phyloP scores from a whole-genome alignment of 495 filamentous ascomycete species.

The Parathielavia appendiculata region DNA sequence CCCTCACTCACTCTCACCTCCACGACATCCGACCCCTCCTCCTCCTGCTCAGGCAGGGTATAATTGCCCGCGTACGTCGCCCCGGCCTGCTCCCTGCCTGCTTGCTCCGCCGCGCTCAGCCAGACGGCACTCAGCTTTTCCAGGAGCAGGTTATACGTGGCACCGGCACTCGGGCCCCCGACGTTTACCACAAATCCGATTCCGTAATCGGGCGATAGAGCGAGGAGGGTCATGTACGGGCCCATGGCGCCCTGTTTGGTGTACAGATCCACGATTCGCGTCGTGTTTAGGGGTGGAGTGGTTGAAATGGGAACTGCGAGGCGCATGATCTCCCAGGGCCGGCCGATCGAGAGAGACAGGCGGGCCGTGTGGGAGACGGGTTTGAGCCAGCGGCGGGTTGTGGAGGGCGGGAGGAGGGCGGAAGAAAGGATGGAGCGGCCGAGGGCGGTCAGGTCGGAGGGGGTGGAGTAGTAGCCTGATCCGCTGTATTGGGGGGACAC shows the following conservation, averaged over 20 bases:
- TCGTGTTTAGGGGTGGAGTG: neutral
- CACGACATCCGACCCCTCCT: neutral
- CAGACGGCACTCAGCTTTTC: neutral
- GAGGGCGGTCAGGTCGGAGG: conserved; percentile 43
- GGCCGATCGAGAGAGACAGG: conserved; percentile 41
- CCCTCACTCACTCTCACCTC: neutral
- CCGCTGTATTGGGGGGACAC: conserved; percentile 1
- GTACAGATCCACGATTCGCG: conserved; percentile 22
- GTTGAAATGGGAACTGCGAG: neutral
- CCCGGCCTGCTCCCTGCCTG: neutral
- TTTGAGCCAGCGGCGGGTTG: conserved; percentile 52
- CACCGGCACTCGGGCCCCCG: neutral
- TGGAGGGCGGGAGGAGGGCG: conserved; percentile 35
- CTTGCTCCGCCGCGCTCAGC: conserved; percentile 16
- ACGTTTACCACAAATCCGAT: conserved; percentile 36
- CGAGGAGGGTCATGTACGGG: conserved; percentile 40
- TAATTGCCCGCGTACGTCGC: neutral
- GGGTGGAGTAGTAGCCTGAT: conserved; percentile 40
- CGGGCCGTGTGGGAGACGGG: conserved; percentile 43
- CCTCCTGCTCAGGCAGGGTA: neutral
- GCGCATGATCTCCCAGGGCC: conserved; percentile 53
- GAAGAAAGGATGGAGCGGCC: conserved; percentile 49
- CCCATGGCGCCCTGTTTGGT: conserved; percentile 48
- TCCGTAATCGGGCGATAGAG: conserved; percentile 46
- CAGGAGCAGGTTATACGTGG: neutral